These are phyloP conservation scores for Ogataea methanolica DNA, from an alignment of 805 yeast species.

Conservation along the genomic window DNA sequence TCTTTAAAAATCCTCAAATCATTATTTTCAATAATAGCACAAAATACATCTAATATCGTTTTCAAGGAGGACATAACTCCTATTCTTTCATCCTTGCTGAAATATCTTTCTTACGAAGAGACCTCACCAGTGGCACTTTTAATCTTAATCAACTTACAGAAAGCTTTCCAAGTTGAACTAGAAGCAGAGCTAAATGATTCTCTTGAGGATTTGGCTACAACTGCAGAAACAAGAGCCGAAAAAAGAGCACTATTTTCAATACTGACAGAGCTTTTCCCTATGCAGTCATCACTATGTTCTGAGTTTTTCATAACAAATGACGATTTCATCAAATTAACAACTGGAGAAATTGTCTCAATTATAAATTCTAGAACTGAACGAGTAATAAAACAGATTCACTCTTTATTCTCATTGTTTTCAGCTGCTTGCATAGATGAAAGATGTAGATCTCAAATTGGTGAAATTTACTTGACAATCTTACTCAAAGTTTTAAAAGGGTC, in stretches of 20 bases:
- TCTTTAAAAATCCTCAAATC: not conserved
- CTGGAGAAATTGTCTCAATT: conserved; percentile 18
- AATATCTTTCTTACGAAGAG: not conserved
- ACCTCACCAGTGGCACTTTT: not conserved
- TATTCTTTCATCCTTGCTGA: not conserved
- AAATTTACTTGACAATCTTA: conserved; percentile 38
- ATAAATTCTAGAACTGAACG: conserved; percentile 3
- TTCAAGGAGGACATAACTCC: conserved; percentile 1
- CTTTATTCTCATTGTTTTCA: conserved; percentile 34
- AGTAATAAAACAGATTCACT: conserved; percentile 3
- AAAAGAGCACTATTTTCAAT: conserved; percentile 11
- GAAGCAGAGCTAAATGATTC: conserved; percentile 2
- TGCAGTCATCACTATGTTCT: conserved; percentile 12
- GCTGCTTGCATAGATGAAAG: conserved; percentile 47
- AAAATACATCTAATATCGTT: not conserved
- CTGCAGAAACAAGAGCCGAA: conserved; percentile 8
- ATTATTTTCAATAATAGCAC: not conserved
- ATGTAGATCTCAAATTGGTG: conserved; percentile 43
- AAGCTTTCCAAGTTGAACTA: not conserved
- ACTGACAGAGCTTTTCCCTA: conserved; percentile 19
- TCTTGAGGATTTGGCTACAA: conserved; percentile 15
- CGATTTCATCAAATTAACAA: conserved; percentile 15
- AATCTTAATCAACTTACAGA: not conserved
- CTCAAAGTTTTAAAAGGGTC: conserved; percentile 30
- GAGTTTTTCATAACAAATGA: conserved; percentile 16